Evolutionary conservation across 257 asterid species (phyloP), one percentile per base, ranked within the genome.

Genomic region (Scutellaria galericulata): DNA sequence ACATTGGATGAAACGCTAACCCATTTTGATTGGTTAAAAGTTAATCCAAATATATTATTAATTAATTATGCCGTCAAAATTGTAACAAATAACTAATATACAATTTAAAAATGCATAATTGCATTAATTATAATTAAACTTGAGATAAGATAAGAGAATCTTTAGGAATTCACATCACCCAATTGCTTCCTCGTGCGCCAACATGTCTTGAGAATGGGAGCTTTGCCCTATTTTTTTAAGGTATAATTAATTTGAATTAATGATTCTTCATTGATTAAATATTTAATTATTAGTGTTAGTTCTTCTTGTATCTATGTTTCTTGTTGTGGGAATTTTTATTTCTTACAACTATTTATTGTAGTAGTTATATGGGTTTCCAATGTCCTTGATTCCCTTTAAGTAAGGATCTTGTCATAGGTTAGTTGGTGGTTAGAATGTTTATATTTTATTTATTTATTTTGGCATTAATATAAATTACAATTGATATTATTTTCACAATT

Each of bases 201-300:
- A 76, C 94, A 90, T 84, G 94, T 83, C 86, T 83, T 65, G 48
- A 79, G 70, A 84, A 79, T 70, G 87, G 87, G 73, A 85, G 75
- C 68, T 72, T 73, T 73, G 5, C 22, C 3, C 40, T 67, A 60
- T 57, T 60, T 42, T 55, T 73, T 76, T 10, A 37, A 47, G 22
- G 39, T 0, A 7, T 14, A 40, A 15, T 45, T 40, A 39, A 14
- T 61, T 48, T 45, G 6, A 40, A 45, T 8, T 47, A 51, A 39
- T 39, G 62, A 67, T n/a, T 9, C 61, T 55, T 71, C 1, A 35
- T 56, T 71, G 37, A 50, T 69, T 68, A 62, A 12, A 67, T 70
- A 54, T 61, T 79, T 61, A 59, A 40, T 57, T 20, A 51, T 56
- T 18, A 22, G 51, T 15, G 39, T 68, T 62, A 64, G 8, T 8